These are phyloP conservation scores for Globisporangium megalacanthum DNA, from an alignment of 352 stramenopile species.

Conservation along the genomic window DNA sequence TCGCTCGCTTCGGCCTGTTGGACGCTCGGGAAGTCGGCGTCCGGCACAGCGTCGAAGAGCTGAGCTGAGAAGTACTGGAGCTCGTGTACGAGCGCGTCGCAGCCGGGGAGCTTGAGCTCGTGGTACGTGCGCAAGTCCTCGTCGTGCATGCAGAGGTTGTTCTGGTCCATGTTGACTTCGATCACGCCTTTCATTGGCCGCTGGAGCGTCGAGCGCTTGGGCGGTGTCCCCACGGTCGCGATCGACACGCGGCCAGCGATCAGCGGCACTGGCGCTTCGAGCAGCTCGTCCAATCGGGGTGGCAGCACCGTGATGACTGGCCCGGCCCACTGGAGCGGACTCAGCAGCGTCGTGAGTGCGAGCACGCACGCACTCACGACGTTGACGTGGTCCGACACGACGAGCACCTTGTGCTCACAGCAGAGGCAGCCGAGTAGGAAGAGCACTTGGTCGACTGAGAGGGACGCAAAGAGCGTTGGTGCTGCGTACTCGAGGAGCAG, in stretches of 20 bases:
- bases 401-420: constrained; percentile 70
- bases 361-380: constrained; percentile 72
- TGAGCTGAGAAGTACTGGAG: constrained; percentile 43
- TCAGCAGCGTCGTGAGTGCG: constrained; percentile 60
- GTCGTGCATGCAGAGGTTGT: constrained; percentile 71
- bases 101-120: constrained; percentile 69
- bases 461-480: constrained; percentile 58
- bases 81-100: constrained; percentile 66
- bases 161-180: constrained; percentile 81
- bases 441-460: constrained; percentile 74
- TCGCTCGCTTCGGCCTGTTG: constrained; percentile 71
- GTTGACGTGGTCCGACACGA: constrained; percentile 73
- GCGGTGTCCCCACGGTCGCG: constrained; percentile 27
- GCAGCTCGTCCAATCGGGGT: constrained; percentile 56
- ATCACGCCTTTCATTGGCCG: constrained; percentile 65
- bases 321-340: constrained; percentile 69
- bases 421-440: constrained; percentile 73
- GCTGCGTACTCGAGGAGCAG: constrained; percentile 71
- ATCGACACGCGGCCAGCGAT: constrained; percentile 74
- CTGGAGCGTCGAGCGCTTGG: constrained; percentile 56
- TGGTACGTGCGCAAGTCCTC: constrained; percentile 70
- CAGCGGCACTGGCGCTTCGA: constrained; percentile 71
- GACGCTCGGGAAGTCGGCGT: constrained; percentile 57
- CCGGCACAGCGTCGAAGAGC: constrained; percentile 48
- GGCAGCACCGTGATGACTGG: constrained; percentile 72